phyloP scores from a whole-genome alignment of 495 filamentous ascomycete species.

The Aspergillus olivimuriae region DNA sequence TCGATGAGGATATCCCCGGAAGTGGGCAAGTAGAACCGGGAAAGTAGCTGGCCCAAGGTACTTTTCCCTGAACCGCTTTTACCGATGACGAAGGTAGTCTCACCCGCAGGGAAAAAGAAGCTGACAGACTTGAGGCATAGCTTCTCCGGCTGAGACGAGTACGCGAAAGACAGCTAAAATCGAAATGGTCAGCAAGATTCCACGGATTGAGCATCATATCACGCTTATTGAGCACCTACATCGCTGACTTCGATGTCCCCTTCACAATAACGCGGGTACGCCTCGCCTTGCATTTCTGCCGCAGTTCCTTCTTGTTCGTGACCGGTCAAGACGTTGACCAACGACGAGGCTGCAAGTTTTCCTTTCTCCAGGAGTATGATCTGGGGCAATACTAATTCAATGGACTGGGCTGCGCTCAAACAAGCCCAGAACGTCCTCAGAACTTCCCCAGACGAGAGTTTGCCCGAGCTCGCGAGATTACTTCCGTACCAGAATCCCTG shows the following conservation, averaged over 20 bases:
- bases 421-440: conserved; percentile 82
- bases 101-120: conserved; percentile 64
- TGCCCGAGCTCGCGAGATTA: conserved; percentile 49
- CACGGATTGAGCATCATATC: too few relatives aligned
- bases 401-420: conserved; percentile 65
- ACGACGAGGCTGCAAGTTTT: conserved; percentile 58
- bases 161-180: conserved; percentile 75
- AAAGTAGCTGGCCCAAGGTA: conserved; percentile 73
- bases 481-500: conserved; percentile 90
- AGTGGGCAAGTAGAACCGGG: conserved; percentile 65
- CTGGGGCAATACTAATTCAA: conserved; percentile 68
- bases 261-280: conserved; percentile 35
- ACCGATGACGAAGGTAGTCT: conserved; percentile 79
- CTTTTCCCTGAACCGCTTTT: conserved; percentile 90
- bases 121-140: conserved; percentile 51
- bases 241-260: conserved; percentile 67
- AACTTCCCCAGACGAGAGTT: conserved; percentile 59
- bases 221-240: conserved; percentile 47
- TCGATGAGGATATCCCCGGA: conserved; percentile 67
- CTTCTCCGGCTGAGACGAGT: conserved; percentile 65
- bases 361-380: conserved; percentile 74
- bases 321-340: conserved; percentile 41
- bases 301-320: conserved; percentile 15
- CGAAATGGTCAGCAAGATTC: too few relatives aligned
- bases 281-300: conserved; percentile 15